Evolutionary conservation across 805 yeast genomes (phyloP).

Genomic region (Zygosaccharomyces bailii): DNA sequence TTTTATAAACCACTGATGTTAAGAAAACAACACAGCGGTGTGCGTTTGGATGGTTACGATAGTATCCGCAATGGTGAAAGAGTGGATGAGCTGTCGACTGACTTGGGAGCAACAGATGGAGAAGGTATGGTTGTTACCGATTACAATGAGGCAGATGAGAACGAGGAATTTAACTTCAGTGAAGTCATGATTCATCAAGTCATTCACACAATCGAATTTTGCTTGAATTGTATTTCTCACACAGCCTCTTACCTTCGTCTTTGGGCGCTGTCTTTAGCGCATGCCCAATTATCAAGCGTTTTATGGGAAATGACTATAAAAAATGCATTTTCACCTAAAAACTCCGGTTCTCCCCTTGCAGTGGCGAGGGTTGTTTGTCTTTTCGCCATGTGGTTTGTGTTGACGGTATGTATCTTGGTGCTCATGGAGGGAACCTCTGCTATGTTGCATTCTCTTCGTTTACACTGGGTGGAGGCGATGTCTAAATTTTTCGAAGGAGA

Average conservation of each 20-base stretch:
- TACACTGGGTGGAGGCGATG: slow-evolving; percentile 99
- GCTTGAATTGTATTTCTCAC: slow-evolving; percentile 96
- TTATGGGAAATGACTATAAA: slow-evolving; percentile 94
- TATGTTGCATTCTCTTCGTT: slow-evolving; percentile 95
- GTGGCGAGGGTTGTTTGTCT: slow-evolving; percentile 70
- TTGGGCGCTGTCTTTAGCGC: slow-evolving; percentile 97
- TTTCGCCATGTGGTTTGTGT: slow-evolving; percentile 91
- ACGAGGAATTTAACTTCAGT: slow-evolving; percentile 70
- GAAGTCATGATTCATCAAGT: slow-evolving; percentile 96
- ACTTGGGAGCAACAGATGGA: slow-evolving; percentile 37
- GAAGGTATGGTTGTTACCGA: slow-evolving; percentile 46
- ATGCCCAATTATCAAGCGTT: slow-evolving; percentile 92
- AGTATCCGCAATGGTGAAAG: slow-evolving; percentile 28
- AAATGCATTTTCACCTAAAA: slow-evolving; percentile 58
- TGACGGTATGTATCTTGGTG: slow-evolving; percentile 88
- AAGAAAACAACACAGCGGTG: slow-evolving; percentile 49
- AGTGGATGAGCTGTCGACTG: slow-evolving; percentile 16
- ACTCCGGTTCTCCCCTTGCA: slow-evolving; percentile 54
- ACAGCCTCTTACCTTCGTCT: slow-evolving; percentile 94
- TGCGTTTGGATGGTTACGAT: slow-evolving; percentile 42
- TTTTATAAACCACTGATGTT: slow-evolving; percentile 77
- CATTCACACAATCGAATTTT: slow-evolving; percentile 95
- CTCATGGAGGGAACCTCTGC: slow-evolving; percentile 99
- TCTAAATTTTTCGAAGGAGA: slow-evolving; percentile 97
- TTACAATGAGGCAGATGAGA: slow-evolving; percentile 40